Base-by-base conservation (phyloP, 148 eudicot species). In the Silene latifolia region DNA sequence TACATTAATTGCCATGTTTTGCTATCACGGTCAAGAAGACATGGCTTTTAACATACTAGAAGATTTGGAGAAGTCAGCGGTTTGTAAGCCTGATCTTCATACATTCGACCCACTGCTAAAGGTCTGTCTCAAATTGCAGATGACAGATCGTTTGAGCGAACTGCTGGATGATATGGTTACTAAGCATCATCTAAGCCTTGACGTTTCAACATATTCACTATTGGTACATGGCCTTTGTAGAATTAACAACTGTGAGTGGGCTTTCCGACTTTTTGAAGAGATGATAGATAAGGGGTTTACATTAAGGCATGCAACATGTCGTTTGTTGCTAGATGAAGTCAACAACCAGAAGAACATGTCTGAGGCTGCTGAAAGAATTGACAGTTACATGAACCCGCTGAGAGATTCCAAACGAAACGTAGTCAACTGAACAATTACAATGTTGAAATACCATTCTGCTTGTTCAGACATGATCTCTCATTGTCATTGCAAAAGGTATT, bases 181-280 rank as follows among this genome's bases (percentile, higher is more conserved):
- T 62, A 86, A 85, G 87, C 90, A 94, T 79, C 97, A 90, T 76
- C 78, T 94, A 25, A 87, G 98, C 73, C 80, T 90, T 81, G 97
- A 91, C 74, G 68, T 78, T 72, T 84, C 96, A 13, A 81, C 89
- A 18, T 94, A 86, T 77, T 75, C 89, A 14, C 93, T 91, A 80
- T 79, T 94, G 84, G 88, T 94, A 71, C 96, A 90, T 62, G 92
- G 93, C 72, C 85, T 91, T 60, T 94, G 97, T 79, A 85, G 87
- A 81, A 85, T 84, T 44, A 81, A 85, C 25, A 79, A 80, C 66
- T 82, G 82, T 69, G 87, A 87, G 63, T 78, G 84, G 89, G 98
- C 97, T 12, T 87, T 88, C 74, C 78, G 42, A 15, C 75, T 94
- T 1, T 91, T 94, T 72, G 82, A 85, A 76, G 87, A 90, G 74